Evolutionary conservation across 2,329 filamentous ascomycete genomes (phyloP), one percentile per base, ranked within the genome.

Genomic region (Cytospora piceicola): DNA sequence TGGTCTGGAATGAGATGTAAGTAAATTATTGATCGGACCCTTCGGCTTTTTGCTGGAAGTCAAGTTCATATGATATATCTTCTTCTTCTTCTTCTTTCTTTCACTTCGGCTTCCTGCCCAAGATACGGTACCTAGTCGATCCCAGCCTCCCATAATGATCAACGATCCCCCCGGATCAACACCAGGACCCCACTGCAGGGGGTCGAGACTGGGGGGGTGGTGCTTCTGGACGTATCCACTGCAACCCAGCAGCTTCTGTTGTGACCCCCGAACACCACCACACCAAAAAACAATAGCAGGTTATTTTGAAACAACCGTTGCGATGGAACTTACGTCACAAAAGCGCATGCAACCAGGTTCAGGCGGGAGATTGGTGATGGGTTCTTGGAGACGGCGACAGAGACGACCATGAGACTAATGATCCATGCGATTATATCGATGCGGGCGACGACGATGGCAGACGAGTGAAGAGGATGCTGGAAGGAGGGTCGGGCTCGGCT

Each of bases 401-500:
- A 71, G 3, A 74, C 69, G 4, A 73, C 68, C 7, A 76, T 68
- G 8, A 73, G 59, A 0, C 74, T 69, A 0, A 72, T 68, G 0
- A 69, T 57, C 76, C 76, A 78, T 11, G 75, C 63, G 0, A 72
- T 67, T 1, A 71, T 55, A 0, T 71, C 71, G 20, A 75, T 69
- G 0, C 74, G 71, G 0, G 73, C 72, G 4, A 74, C 61, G 29
- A 77, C 70, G 53, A 73, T 66, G 36, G 72, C 69, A 64, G 71
- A 73, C 9, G 75, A 73, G 42, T 77, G 74, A 9, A 77, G 69
- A 7, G 73, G 72, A 22, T 74, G 71, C n/a, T 73, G 71, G 15
- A 58, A 42, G 15, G 72, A 67, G 2, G 71, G 63, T 11, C 72
- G 71, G 17, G 52, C 52, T 15, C 70, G 70, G 30, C 69, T 60